Base-by-base conservation (phyloP, 2,329 filamentous ascomycete genomes). In the Knoxdaviesia proteae region DNA sequence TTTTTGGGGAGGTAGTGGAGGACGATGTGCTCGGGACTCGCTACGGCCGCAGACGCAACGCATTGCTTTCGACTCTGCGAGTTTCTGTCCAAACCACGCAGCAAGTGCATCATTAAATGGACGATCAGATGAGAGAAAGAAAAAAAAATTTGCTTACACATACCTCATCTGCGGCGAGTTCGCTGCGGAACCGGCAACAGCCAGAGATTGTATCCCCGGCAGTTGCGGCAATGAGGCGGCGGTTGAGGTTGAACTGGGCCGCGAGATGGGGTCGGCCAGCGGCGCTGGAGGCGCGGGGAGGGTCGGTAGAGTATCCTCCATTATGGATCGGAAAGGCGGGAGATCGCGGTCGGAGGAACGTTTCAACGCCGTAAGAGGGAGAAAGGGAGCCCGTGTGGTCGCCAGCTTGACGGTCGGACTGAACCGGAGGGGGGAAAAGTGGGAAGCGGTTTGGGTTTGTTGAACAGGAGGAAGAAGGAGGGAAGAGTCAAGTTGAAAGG, bases 241-340 rank as follows among this genome's bases (percentile, higher is more conserved):
- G 1, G 65, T 64, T 4, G 68, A 67, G 3, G 63, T 63, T 33
- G 68, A 68, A 49, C 60, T 63, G 29, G 65, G 65, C 49, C 63
- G 60, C 32, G 68, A 68, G 45, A 68, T 63, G 11, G 63, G 58
- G 47, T 73, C 68, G 20, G 20, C 20, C 37, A 63, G 52, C 7
- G 56, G 54, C 34, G 60, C 56, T 35, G 59, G 53, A 36, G 61
- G 53, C 40, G 59, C 52, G 38, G 61, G 53, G 38, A 63, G 52
- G 40, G 58, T 49, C 43, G 62, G 60, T 33, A 57, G 48, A 44
- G 57, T 59, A 49, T 69, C 66, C 51, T 69, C 67, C 63, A 69
- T 69, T 50, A 56, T 53, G 40, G 50, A 35, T 29, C n/a, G 20
- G 33, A 36, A 32, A 35, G 39, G 39, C 39, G 41, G 35, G 30